Base-by-base conservation (phyloP, 2,329 filamentous ascomycete species). In the Hansfordia pulvinata region DNA sequence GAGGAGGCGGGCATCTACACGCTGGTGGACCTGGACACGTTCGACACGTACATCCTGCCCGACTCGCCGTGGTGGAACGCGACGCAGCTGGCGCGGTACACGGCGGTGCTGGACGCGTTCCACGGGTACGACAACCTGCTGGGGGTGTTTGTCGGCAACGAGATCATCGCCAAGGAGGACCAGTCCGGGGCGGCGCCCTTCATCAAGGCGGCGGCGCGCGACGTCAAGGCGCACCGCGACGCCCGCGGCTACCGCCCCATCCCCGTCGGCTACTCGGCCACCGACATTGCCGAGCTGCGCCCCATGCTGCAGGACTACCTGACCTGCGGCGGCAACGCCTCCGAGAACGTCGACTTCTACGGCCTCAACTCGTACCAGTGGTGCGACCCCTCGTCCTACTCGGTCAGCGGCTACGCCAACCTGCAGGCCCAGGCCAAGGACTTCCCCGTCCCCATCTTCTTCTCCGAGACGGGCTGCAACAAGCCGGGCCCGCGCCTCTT, bases 401-500 rank as follows among this genome's bases (percentile, higher is more conserved):
- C 58, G 15, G 58, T 50, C 5, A 72, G 83, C 3, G 83, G 81
- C 30, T 93, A 93, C 54, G 45, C 59, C 24, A 60, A 61, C 35
- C 69, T 92, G 16, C 65, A 84, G 47, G 50, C 61, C 28, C 73
- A 78, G 36, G 74, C 79, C 5, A 64, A 65, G 19, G 53, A 69
- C 40, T 86, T 84, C 51, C 76, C 74, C 24, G 72, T 92, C n/a
- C 84, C 82, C 12, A 83, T 90, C 41, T 86, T 85, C 62, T 83
- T 93, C 54, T 86, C 81, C 18, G 84, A 93, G 54, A 90, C 82
- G 3, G 84, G 84, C 31, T 93, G 84, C 64, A 86, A 81, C 46
- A 63, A 58, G 5, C 60, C 62, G 1, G 54, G 56, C 2, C 73
- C 76, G 1, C 66, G 78, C 22, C 54, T 62, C 2, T 84, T 80